Evolutionary conservation across 805 yeast species (phyloP), one percentile per base, ranked within the genome.

Genomic region (Tetrapisispora phaffii): DNA sequence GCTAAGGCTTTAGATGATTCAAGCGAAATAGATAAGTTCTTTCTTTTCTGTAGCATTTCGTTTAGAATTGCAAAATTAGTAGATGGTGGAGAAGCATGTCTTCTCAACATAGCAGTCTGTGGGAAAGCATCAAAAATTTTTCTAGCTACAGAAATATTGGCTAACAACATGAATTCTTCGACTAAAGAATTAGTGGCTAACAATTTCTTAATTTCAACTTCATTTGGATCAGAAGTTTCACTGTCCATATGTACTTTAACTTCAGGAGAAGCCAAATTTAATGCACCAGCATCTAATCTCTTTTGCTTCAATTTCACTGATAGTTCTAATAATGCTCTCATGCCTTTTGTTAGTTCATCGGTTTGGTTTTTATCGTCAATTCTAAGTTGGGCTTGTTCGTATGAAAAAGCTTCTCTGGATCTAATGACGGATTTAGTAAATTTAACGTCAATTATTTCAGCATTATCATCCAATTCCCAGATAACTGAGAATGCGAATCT

Each of bases 111-210:
- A 8, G 99, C 98, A 4, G 96, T 89, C 65, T 93, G 98, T 5
- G 98, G 98, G 62, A 82, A 89, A 2, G 95, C 82, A 42, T 87
- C 94, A 66, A 79, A 86, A 39, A 93, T 93, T 65, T 85, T 87
- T 58, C 85, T 75, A 2, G 98, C 98, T 21, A 93, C 99, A 7
- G 95, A 82, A 44, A 90, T 90, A 61, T 93, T 93, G 43, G 97
- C 99, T 53, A 94, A 73, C 74, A 93, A 75, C 99, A 93, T 93
- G 66, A 93, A 93, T 67, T 93, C 99, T 65, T 93, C 99, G 47
- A 93, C 99, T 42, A 93, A 71, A 2, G 98, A 93, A 60, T 90
- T 93, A 2, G 98, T 93, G 42, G 86, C 98, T 39, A 84, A 73
- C 10, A 85, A 67, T 60, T 85, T 76, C 63, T 93, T 93, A 51